A percentile compares a stretch with the other conserved stretches of the same genome.
Conservation (phyloP, 1,284 basidiomycete genomes). For the Earliella scabrosa region DNA sequence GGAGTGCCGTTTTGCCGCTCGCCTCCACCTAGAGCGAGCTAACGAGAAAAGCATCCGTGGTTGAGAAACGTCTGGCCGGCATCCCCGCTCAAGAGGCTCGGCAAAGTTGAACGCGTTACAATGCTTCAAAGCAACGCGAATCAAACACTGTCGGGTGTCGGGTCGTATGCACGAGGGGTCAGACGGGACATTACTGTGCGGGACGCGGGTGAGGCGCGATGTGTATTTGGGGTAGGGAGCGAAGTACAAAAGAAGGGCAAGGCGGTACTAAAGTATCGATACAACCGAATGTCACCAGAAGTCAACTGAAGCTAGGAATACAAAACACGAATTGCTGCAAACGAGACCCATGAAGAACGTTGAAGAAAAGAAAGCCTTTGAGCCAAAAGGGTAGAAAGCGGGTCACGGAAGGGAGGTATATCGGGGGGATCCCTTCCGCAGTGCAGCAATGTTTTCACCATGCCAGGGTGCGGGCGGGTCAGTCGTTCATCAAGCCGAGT, state of each 20-base stretch:
- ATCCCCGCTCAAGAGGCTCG: no score
- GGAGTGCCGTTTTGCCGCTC: no score
- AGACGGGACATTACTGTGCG: no score
- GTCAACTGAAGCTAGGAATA: not conserved
- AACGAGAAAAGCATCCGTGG: no score
- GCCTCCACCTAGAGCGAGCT: no score
- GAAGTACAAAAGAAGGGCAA: slow-evolving; percentile 11
- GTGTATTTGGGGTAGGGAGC: slow-evolving; percentile 13
- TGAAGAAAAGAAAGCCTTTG: not conserved
- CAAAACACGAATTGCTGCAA: slow-evolving; percentile 19
- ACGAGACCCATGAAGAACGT: slow-evolving; percentile 8
- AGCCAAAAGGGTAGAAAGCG: not conserved
- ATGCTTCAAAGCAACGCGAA: no score
- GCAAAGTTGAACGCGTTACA: no score
- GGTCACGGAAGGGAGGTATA: slow-evolving; percentile 15
- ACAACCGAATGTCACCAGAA: slow-evolving; percentile 19
- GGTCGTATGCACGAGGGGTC: no score
- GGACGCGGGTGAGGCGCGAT: not conserved
- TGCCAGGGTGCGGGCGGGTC: not conserved
- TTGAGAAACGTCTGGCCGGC: no score
- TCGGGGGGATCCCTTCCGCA: slow-evolving; percentile 9
- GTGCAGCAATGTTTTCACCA: slow-evolving; percentile 18
- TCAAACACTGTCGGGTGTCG: no score
- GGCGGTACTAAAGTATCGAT: slow-evolving; percentile 11
- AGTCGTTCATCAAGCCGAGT: slow-evolving; percentile 2